Base-by-base conservation (phyloP, 768 basidiomycete species). In the Auricularia cornea region DNA sequence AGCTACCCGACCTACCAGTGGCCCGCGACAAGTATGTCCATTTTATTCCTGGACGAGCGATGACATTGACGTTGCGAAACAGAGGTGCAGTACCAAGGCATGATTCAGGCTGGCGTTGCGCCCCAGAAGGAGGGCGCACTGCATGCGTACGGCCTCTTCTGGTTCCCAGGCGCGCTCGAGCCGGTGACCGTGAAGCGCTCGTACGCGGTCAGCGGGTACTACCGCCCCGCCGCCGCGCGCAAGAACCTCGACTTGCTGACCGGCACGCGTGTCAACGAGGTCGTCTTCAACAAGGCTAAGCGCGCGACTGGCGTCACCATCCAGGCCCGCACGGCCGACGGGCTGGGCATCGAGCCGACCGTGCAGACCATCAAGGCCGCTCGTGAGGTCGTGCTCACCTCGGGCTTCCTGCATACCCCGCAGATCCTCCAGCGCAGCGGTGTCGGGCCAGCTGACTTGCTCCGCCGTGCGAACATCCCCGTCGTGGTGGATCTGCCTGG, bases 351-450 rank as follows among this genome's bases (percentile, higher is more conserved):
- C 12, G 44, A 48, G 44, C 6, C 11, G 20, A 38, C 35, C 35
- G 54, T 57, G 4, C 54, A 57, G 10, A 60, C 33, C 12, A 31
- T 38, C 20, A 33, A 32, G 26, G 59, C 59, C 11, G 14, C 5
- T 5, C 33, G 30, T 5, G 59, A 60, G 28, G 28, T 60, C 26
- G 40, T 60, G 4, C n/a, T 60, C 6, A 44, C 59, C 12, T 6
- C 59, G 5, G 59, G 62, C 16, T 44, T 32, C 31, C 10, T 54
- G 14, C 62, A 62, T 35, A 62, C 62, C 29, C 62, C 62, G 8
- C 62, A 62, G 32, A 51, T 62, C 29, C 62, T 62, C 26, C 62
- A 62, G 52, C 62, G 44, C 18, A 52, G 44, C 26, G 62, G 62
- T n/a, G 32, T 62, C 4, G 62, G 62, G 14, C 41, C 41, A 32